A percentile compares a stretch with the other conserved stretches of the same genome.
Conservation (phyloP, 257 asterid genomes). For the Buddleja alternifolia region DNA sequence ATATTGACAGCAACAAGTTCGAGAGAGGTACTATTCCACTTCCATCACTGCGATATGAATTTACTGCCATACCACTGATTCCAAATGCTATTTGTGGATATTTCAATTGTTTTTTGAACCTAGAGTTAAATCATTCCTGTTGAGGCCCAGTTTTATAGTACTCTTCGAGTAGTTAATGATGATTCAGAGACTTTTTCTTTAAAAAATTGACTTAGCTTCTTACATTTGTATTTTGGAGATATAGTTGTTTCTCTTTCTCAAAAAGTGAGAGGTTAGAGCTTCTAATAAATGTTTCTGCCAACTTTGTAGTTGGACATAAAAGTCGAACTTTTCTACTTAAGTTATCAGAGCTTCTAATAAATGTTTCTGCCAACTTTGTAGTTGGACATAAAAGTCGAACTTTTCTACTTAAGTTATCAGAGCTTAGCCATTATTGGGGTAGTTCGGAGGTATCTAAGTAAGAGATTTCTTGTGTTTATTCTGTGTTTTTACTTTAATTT, state of each 20-base stretch:
- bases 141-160: neutral
- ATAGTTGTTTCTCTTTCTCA: neutral
- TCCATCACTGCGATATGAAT: slow-evolving; percentile 6
- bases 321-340: neutral
- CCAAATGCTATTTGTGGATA: neutral
- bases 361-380: neutral
- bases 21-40: slow-evolving; percentile 56
- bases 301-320: neutral
- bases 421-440: neutral
- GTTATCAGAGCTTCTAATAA: neutral
- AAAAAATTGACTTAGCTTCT: neutral
- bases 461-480: neutral
- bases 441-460: neutral
- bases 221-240: neutral
- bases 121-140: slow-evolving; percentile 1
- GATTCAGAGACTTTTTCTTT: neutral
- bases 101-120: neutral
- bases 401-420: neutral
- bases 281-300: neutral
- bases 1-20: slow-evolving; percentile 83
- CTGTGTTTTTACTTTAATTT: neutral
- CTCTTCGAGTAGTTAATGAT: neutral
- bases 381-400: neutral
- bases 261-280: neutral
- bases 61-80: slow-evolving; percentile 1